Evolutionary conservation across 1,139 yeast species (phyloP).

Genomic region (Trichomonascaceae sp.): DNA sequence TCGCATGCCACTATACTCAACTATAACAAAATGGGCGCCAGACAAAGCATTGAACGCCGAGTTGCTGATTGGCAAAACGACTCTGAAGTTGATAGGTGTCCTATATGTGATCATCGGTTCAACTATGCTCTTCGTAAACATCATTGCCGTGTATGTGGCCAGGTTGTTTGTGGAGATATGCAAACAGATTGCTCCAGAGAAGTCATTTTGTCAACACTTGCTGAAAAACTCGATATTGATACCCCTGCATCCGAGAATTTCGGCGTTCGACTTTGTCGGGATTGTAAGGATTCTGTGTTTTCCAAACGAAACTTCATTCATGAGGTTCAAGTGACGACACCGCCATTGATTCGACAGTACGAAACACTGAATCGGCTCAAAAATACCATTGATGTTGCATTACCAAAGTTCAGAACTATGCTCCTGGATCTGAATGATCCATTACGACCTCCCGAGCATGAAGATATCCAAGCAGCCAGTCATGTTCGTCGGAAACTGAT

Average conservation of each 20-base stretch:
- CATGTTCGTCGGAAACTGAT: slow-evolving; percentile 39
- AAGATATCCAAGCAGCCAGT: slow-evolving; percentile 34
- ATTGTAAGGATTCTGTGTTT: slow-evolving; percentile 61
- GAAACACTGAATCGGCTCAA: slow-evolving; percentile 34
- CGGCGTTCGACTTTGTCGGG: slow-evolving; percentile 53
- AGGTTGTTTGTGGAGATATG: slow-evolving; percentile 68
- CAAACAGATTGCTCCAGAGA: slow-evolving; percentile 62
- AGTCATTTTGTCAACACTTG: slow-evolving; percentile 51
- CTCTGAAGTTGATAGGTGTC: slow-evolving; percentile 46
- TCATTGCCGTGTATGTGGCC: slow-evolving; percentile 84
- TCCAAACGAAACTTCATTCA: slow-evolving; percentile 46
- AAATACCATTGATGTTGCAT: slow-evolving; percentile 33
- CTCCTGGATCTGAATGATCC: slow-evolving; percentile 33
- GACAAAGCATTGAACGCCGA: slow-evolving; percentile 42
- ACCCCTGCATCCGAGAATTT: slow-evolving; percentile 24
- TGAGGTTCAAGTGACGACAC: slow-evolving; percentile 30
- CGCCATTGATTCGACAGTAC: slow-evolving; percentile 29
- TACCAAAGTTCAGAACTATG: slow-evolving; percentile 40
- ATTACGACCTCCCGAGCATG: slow-evolving; percentile 29
- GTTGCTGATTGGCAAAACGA: slow-evolving; percentile 72
- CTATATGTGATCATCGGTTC: slow-evolving; percentile 57
- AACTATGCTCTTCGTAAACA: slow-evolving; percentile 64
- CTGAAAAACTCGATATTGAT: slow-evolving; percentile 32
- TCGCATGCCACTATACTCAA: slow-evolving; percentile 23
- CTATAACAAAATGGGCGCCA: slow-evolving; percentile 23